phyloP scores from a whole-genome alignment of 2,329 filamentous ascomycete species.

The Aureobasidium namibiae region DNA sequence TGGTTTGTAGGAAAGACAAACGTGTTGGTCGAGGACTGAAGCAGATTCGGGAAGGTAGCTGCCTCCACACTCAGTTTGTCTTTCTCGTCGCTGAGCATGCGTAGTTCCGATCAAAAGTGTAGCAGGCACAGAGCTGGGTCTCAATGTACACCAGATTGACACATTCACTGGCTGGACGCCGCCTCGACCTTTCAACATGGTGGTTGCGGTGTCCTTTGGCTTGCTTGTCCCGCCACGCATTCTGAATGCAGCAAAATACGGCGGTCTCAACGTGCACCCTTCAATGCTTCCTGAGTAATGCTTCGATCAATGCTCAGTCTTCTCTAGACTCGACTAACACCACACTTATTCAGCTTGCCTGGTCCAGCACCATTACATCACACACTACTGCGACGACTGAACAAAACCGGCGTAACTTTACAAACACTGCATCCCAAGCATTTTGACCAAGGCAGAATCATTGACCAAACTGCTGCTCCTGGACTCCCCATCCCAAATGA shows the following conservation, averaged over 20 bases:
- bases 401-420: slow-evolving; percentile 65
- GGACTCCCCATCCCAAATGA: slow-evolving; percentile 42
- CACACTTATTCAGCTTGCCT: slow-evolving; percentile 50
- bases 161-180: slow-evolving; percentile 78
- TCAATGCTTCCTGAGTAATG: slow-evolving; percentile 75
- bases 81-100: slow-evolving; percentile 11
- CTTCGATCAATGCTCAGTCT: slow-evolving; percentile 7
- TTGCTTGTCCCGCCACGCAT: slow-evolving; percentile 77
- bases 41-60: slow-evolving; percentile 54
- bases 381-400: slow-evolving; percentile 58
- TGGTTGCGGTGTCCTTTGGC: slow-evolving; percentile 91
- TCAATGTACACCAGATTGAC: slow-evolving; percentile 66
- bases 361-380: slow-evolving; percentile 83
- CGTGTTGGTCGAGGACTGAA: slow-evolving; percentile 67
- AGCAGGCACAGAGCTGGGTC: slow-evolving; percentile 49
- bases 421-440: slow-evolving; percentile 71
- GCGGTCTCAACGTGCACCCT: slow-evolving; percentile 88
- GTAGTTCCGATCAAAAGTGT: slow-evolving; percentile 65
- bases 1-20: slow-evolving; percentile 75
- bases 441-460: slow-evolving; percentile 73
- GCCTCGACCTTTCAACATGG: slow-evolving; percentile 59
- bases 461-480: slow-evolving; percentile 55
- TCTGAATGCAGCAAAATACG: slow-evolving; percentile 62
- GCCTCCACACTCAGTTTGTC: background rate
- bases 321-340: slow-evolving; percentile 12